Evolutionary conservation across 352 stramenopile species (phyloP).

Genomic region (Phytopythium cucurbitacearum): DNA sequence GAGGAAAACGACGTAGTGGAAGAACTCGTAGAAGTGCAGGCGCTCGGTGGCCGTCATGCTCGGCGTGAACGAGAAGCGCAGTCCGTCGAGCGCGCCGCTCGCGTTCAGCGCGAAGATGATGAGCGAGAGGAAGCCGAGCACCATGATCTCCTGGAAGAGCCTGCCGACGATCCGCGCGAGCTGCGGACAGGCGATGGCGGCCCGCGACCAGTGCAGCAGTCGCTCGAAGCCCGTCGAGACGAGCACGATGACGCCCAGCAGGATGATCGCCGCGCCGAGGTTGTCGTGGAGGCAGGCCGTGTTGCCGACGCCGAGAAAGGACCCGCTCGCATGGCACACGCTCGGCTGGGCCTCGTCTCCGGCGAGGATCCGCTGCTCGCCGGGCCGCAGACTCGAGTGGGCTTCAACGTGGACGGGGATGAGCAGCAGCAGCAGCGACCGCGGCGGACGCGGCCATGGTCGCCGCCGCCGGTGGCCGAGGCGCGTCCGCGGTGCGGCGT

Average conservation of each 20-base stretch:
- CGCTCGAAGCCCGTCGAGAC: conserved; percentile 66
- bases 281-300: conserved; percentile 72
- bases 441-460: too few relatives aligned
- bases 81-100: conserved; percentile 49
- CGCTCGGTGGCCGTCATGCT: conserved; percentile 50
- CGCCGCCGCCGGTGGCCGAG: too few relatives aligned
- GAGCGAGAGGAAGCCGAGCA: conserved; percentile 87
- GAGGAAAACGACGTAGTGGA: conserved; percentile 88
- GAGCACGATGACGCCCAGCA: conserved; percentile 72
- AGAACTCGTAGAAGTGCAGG: conserved; percentile 88
- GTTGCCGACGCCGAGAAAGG: conserved; percentile 83
- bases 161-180: conserved; percentile 80
- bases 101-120: conserved; percentile 87
- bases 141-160: conserved; percentile 87
- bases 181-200: conserved; percentile 67
- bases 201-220: conserved; percentile 42
- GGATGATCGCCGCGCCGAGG: conserved; percentile 64
- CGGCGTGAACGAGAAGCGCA: conserved; percentile 46
- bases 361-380: not conserved
- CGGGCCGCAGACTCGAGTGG: not conserved
- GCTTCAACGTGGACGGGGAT: too few relatives aligned
- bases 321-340: conserved; percentile 6
- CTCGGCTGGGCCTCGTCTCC: not conserved
- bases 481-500: too few relatives aligned
- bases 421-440: too few relatives aligned